Conservation (phyloP, 2,329 filamentous ascomycete species). For the Arthrobotrys conoides region DNA sequence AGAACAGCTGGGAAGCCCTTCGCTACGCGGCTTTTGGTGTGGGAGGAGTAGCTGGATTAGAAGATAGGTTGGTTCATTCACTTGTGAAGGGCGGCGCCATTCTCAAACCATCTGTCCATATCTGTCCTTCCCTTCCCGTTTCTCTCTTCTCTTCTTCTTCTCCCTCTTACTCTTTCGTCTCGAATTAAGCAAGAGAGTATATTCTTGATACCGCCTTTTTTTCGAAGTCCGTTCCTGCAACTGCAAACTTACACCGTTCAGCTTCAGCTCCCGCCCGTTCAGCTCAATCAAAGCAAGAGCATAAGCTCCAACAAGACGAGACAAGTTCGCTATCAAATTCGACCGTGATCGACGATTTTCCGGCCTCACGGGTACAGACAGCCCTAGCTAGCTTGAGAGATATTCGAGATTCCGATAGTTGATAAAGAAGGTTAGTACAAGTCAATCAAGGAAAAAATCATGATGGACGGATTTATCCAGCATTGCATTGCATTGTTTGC, state of each 20-base stretch:
- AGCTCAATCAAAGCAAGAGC: neutral
- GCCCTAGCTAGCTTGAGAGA: conserved; percentile 20
- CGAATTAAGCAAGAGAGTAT: conserved; percentile 21
- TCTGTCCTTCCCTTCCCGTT: conserved; percentile 43
- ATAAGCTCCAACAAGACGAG: conserved; percentile 12
- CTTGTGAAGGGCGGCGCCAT: conserved; percentile 49
- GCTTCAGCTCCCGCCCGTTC: conserved; percentile 21
- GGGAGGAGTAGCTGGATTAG: conserved; percentile 45
- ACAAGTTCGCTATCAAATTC: conserved; percentile 8
- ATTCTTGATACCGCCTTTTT: conserved; percentile 26
- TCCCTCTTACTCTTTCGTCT: conserved; percentile 26
- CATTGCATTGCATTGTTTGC: conserved; percentile 44
- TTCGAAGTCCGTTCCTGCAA: conserved; percentile 8
- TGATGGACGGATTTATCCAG: conserved; percentile 31
- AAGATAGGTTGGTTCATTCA: conserved; percentile 49
- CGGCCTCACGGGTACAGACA: conserved; percentile 14
- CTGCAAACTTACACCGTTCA: neutral
- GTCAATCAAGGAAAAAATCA: neutral
- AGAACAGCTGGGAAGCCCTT: conserved; percentile 35
- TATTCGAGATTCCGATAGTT: conserved; percentile 18
- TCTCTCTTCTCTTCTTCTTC: conserved; percentile 32
- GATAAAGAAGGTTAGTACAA: conserved; percentile 31
- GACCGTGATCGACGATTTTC: conserved; percentile 25
- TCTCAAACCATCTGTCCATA: conserved; percentile 60
- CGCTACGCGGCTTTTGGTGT: conserved; percentile 43